phyloP scores from a whole-genome alignment of 1,284 basidiomycete genomes.

The Somion occarium region DNA sequence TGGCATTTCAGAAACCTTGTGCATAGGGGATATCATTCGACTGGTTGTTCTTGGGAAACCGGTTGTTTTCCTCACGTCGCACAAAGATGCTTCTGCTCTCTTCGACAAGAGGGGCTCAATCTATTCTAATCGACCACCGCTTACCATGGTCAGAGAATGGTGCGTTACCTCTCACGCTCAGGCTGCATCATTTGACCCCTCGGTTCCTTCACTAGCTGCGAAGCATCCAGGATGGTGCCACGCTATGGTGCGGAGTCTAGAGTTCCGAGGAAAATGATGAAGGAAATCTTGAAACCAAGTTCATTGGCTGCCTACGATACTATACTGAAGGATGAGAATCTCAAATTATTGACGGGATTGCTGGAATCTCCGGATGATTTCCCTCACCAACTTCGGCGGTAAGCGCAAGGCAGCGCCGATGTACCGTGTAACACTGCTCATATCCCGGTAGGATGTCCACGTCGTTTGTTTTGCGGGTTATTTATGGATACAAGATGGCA shows the following conservation, averaged over 20 bases:
- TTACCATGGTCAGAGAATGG: slow-evolving; percentile 60
- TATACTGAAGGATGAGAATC: slow-evolving; percentile 27
- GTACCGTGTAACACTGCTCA: slow-evolving; percentile 26
- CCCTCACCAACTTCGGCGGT: too few relatives aligned
- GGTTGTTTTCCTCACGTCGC: slow-evolving; percentile 59
- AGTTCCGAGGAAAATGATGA: too few relatives aligned
- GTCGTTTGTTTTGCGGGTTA: slow-evolving; percentile 52
- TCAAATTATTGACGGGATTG: too few relatives aligned
- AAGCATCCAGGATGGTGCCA: slow-evolving; percentile 61
- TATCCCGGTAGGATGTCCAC: slow-evolving; percentile 39
- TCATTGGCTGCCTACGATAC: slow-evolving; percentile 49
- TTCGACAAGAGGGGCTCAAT: slow-evolving; percentile 64
- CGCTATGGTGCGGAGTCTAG: slow-evolving; percentile 5
- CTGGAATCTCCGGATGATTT: too few relatives aligned
- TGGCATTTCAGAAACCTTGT: neutral
- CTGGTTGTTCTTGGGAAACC: slow-evolving; percentile 59
- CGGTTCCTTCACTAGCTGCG: too few relatives aligned
- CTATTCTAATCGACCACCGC: slow-evolving; percentile 65
- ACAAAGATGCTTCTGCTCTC: slow-evolving; percentile 53
- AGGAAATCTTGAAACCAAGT: neutral
- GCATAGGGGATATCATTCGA: slow-evolving; percentile 59
- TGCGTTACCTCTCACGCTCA: slow-evolving; percentile 18
- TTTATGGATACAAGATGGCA: slow-evolving; percentile 59
- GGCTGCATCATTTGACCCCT: too few relatives aligned
- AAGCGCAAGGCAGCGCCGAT: too few relatives aligned